Percentiles rank a stretch among this genome's conserved stretches.
These are phyloP conservation scores for Phyllosticta paracitricarpa DNA, from an alignment of 2,329 filamentous ascomycete genomes.

Conservation along the genomic window DNA sequence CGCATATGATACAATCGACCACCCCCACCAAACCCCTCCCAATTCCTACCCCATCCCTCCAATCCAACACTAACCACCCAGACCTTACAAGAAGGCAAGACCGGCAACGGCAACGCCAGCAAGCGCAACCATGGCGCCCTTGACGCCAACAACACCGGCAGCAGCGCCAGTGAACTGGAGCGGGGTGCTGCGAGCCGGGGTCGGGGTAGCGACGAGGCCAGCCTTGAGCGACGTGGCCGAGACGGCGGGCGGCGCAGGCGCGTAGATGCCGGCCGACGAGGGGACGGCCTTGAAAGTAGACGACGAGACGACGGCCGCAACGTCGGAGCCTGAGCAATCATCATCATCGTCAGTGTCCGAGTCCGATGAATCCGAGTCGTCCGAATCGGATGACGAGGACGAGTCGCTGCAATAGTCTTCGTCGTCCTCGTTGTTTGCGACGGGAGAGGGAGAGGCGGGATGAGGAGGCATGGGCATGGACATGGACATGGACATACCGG, in stretches of 20 bases:
- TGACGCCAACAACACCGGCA: conserved; percentile 1
- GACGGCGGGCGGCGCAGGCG: not conserved
- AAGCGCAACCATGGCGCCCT: not conserved
- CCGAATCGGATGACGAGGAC: not conserved
- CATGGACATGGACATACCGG: not conserved
- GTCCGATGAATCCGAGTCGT: not conserved
- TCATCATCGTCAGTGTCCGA: not conserved
- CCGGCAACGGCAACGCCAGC: conserved; percentile 12
- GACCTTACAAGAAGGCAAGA: conserved; percentile 15
- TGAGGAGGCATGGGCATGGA: not conserved
- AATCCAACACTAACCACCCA: not conserved
- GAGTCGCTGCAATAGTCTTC: not conserved
- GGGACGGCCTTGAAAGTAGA: not conserved
- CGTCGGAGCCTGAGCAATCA: conserved; percentile 8
- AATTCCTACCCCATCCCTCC: not conserved
- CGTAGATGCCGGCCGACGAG: not conserved
- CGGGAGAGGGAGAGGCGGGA: not conserved
- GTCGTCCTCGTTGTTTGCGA: conserved; percentile 3
- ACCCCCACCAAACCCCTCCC: not conserved
- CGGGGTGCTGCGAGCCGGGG: not conserved
- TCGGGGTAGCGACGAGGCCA: not conserved
- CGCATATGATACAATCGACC: not conserved
- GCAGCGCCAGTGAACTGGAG: conserved; percentile 14
- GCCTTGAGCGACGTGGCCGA: not conserved
- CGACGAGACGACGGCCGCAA: not conserved